Evolutionary conservation across 768 basidiomycete species (phyloP).

Genomic region (Pleurotus cornucopiae): DNA sequence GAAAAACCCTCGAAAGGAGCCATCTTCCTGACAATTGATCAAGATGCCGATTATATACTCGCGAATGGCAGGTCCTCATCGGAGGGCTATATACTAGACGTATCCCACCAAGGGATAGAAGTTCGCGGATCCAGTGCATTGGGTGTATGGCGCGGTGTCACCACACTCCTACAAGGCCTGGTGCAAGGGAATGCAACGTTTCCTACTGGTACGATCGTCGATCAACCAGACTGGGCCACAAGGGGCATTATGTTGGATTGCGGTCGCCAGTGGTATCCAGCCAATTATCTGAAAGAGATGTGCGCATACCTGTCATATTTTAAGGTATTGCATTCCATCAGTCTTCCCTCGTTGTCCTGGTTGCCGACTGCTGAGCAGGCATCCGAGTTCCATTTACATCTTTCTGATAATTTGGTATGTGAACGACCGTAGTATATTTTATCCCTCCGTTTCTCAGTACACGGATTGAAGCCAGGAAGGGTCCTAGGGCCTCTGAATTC

Average conservation of each 20-base stretch:
- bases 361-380: constrained; percentile 3
- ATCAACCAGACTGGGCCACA: constrained; percentile 40
- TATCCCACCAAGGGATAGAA: constrained; percentile 22
- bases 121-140: constrained; percentile 29
- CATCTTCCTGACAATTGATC: constrained; percentile 27
- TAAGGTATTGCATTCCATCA: constrained; percentile 17
- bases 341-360: neutral
- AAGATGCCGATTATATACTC: constrained; percentile 21
- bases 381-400: constrained; percentile 17
- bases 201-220: constrained; percentile 28
- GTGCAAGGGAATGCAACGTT: constrained; percentile 21
- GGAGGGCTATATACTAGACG: constrained; percentile 34
- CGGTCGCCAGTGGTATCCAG: constrained; percentile 40
- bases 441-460: neutral
- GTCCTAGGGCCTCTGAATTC: constrained; percentile 10
- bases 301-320: neutral
- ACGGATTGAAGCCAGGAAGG: constrained; percentile 10
- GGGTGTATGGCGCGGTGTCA: constrained; percentile 42
- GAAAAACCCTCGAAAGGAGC: neutral
- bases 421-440: neutral
- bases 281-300: constrained; percentile 9
- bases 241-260: constrained; percentile 44
- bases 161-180: constrained; percentile 37
- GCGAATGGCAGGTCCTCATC: constrained; percentile 32
- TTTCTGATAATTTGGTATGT: constrained; percentile 17